Evolutionary conservation across 305 asterid genomes (phyloP).

Genomic region (Rubia peregrina): DNA sequence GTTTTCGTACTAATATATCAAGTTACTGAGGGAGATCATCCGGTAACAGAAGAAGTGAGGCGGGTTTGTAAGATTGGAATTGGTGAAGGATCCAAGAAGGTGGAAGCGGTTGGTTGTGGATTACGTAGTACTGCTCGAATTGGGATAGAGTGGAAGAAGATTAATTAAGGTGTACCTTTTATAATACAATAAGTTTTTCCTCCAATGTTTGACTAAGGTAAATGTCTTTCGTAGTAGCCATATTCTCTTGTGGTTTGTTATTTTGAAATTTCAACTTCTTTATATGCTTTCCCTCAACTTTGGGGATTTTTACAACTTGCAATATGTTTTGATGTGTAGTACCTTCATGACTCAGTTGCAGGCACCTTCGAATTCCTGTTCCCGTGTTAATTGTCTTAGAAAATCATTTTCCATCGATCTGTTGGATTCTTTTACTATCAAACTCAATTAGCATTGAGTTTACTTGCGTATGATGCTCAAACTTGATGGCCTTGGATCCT

Average conservation of each 20-base stretch:
- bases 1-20: too few relatives aligned
- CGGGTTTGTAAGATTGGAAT: too few relatives aligned
- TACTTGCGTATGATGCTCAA: neutral
- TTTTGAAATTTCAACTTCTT: neutral
- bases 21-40: too few relatives aligned
- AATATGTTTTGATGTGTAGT: conserved; percentile 68
- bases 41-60: too few relatives aligned
- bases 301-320: conserved; percentile 79
- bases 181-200: too few relatives aligned
- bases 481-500: neutral
- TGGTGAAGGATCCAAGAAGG: too few relatives aligned
- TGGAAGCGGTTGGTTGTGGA: too few relatives aligned
- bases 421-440: too few relatives aligned
- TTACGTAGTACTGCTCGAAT: too few relatives aligned
- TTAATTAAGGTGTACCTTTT: too few relatives aligned
- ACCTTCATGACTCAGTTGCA: conserved; percentile 83
- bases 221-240: neutral
- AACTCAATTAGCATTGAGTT: too few relatives aligned
- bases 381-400: neutral
- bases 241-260: neutral
- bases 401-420: neutral
- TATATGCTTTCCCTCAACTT: conserved; percentile 51
- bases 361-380: conserved; percentile 27
- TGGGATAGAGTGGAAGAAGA: too few relatives aligned
- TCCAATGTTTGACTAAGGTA: conserved; percentile 61